Evolutionary conservation across 768 basidiomycete genomes (phyloP).

Genomic region (Podaxis mareebaensis): DNA sequence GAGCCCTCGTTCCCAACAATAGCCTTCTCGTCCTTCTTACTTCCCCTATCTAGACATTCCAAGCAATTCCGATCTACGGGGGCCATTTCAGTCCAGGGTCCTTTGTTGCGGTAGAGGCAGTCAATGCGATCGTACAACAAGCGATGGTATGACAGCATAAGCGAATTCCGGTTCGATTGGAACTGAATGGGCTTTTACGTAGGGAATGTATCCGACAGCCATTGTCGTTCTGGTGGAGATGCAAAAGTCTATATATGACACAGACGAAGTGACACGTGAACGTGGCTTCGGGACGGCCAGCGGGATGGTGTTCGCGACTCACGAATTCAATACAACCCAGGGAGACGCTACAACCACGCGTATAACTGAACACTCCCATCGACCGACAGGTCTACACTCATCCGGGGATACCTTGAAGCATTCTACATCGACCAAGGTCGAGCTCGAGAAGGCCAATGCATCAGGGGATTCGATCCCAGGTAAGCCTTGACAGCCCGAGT

Average conservation of each 20-base stretch:
- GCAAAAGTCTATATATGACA: slow-evolving; percentile 29
- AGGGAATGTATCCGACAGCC: slow-evolving; percentile 32
- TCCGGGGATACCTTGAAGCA: background rate
- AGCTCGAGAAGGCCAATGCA: background rate
- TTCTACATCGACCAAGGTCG: background rate
- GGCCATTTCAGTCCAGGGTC: slow-evolving; percentile 24
- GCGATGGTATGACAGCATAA: slow-evolving; percentile 22
- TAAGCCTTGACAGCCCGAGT: background rate
- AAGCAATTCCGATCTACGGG: slow-evolving; percentile 31
- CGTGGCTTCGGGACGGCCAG: background rate
- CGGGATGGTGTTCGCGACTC: background rate
- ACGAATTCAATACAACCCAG: background rate
- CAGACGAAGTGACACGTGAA: slow-evolving; percentile 19
- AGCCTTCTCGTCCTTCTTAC: background rate
- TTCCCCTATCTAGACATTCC: slow-evolving; percentile 24
- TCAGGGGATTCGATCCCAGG: slow-evolving; percentile 12
- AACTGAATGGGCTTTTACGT: background rate
- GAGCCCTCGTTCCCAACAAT: slow-evolving; percentile 3
- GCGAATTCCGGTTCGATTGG: background rate
- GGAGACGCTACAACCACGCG: background rate
- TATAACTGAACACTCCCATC: too few relatives aligned
- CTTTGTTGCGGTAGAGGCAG: slow-evolving; percentile 25
- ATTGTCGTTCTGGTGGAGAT: slow-evolving; percentile 31
- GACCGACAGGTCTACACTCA: too few relatives aligned
- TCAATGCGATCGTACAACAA: slow-evolving; percentile 32